Percentiles rank a stretch among this genome's conserved stretches.
phyloP scores from a whole-genome alignment of 371 early-diverging fungal species.

The Homolaphlyctis polyrhiza region DNA sequence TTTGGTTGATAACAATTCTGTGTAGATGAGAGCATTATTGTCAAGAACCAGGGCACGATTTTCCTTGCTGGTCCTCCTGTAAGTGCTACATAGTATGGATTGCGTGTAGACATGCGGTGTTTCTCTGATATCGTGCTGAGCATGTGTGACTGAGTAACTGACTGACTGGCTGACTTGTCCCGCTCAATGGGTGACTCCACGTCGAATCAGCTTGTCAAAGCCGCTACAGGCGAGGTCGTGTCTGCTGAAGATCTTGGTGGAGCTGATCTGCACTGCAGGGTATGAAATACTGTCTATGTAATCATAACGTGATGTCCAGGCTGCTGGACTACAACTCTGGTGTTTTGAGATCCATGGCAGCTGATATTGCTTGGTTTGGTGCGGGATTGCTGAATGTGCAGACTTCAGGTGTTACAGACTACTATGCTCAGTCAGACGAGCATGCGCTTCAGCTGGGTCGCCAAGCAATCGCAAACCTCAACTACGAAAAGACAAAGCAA shows the following conservation, averaged over 20 bases:
- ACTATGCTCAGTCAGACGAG: conserved; percentile 85
- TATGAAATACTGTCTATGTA: conserved; percentile 1
- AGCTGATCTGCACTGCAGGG: conserved; percentile 91
- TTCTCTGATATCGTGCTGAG: not conserved
- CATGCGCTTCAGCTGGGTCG: conserved; percentile 89
- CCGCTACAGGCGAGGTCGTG: conserved; percentile 95
- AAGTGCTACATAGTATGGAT: too few species aligned
- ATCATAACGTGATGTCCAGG: too few species aligned
- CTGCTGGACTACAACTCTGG: too few species aligned
- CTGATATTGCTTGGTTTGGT: not conserved
- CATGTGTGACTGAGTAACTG: too few species aligned
- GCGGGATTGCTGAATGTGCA: conserved; percentile 32
- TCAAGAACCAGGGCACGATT: conserved; percentile 93
- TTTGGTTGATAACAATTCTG: not conserved
- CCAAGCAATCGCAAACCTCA: conserved; percentile 78
- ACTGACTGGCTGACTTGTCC: too few species aligned
- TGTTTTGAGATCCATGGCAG: too few species aligned
- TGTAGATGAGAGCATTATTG: conserved; percentile 91
- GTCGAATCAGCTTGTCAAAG: conserved; percentile 63
- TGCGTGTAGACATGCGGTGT: not conserved
- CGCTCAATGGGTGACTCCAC: not conserved
- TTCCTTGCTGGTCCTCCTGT: conserved; percentile 96
- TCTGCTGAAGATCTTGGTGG: conserved; percentile 95
- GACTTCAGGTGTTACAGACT: conserved; percentile 93
- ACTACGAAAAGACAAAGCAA: conserved; percentile 56